Percentiles rank a stretch among this genome's conserved stretches.
Evolutionary conservation across 1,139 yeast genomes (phyloP).

Genomic region (Suhomyces coccinellae): DNA sequence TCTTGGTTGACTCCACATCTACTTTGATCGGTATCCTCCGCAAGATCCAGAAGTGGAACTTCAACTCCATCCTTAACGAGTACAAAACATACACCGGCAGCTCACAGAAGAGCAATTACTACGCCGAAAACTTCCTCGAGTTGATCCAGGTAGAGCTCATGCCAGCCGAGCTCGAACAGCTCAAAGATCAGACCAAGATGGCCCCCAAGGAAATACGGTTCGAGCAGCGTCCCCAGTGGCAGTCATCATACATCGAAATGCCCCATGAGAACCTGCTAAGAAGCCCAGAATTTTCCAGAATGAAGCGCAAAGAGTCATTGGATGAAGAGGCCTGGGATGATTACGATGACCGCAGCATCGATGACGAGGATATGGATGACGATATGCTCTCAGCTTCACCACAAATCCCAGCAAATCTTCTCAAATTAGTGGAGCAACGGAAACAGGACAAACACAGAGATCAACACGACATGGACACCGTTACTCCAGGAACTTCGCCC

Average conservation of each 20-base stretch:
- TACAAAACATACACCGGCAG: slow-evolving; percentile 68
- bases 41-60: slow-evolving; percentile 85
- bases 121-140: slow-evolving; percentile 82
- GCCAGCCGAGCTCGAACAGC: slow-evolving; percentile 40
- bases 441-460: slow-evolving; percentile 34
- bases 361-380: slow-evolving; percentile 51
- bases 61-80: slow-evolving; percentile 80
- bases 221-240: slow-evolving; percentile 6
- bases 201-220: slow-evolving; percentile 3
- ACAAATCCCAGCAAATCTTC: slow-evolving; percentile 61
- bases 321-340: slow-evolving; percentile 17
- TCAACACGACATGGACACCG: slow-evolving; percentile 15
- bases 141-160: slow-evolving; percentile 58
- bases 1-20: slow-evolving; percentile 78
- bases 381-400: slow-evolving; percentile 62
- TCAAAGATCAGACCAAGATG: slow-evolving; percentile 18
- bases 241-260: slow-evolving; percentile 3
- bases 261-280: neutral
- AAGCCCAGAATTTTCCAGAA: slow-evolving; percentile 9
- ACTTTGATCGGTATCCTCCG: slow-evolving; percentile 79
- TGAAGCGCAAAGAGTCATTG: slow-evolving; percentile 16
- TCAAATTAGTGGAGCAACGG: slow-evolving; percentile 55
- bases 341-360: slow-evolving; percentile 24
- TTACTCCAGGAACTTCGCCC: slow-evolving; percentile 24
- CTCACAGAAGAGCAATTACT: slow-evolving; percentile 69